phyloP scores from a whole-genome alignment of 2,329 filamentous ascomycete species.

The Trichothecium roseum region DNA sequence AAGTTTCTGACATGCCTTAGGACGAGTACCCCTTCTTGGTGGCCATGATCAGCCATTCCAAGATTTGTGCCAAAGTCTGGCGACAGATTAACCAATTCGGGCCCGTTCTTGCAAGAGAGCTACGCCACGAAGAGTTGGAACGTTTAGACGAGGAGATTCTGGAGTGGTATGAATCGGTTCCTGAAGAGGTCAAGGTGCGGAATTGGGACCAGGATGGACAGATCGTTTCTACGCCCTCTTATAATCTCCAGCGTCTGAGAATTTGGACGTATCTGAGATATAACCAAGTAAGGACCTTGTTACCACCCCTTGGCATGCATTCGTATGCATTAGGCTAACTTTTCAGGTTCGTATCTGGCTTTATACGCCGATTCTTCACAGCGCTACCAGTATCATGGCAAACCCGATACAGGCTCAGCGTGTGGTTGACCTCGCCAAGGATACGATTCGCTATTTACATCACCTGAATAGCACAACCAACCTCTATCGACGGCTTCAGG shows the following conservation, averaged over 20 bases:
- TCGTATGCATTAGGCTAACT: constrained; percentile 4
- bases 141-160: constrained; percentile 75
- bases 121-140: constrained; percentile 65
- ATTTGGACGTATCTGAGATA: constrained; percentile 78
- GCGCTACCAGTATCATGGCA: constrained; percentile 69
- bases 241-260: constrained; percentile 62
- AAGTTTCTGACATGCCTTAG: constrained; percentile 15
- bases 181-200: constrained; percentile 44
- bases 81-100: constrained; percentile 63
- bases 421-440: constrained; percentile 64
- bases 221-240: constrained; percentile 45
- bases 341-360: constrained; percentile 68
- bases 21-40: constrained; percentile 60
- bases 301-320: background rate
- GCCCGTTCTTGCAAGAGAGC: constrained; percentile 46
- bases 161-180: constrained; percentile 77
- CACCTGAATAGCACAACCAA: constrained; percentile 63
- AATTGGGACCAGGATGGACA: constrained; percentile 45
- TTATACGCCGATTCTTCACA: constrained; percentile 79
- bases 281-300: constrained; percentile 50
- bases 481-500: constrained; percentile 61
- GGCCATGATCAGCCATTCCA: constrained; percentile 77
- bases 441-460: constrained; percentile 62
- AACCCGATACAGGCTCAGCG: constrained; percentile 65
- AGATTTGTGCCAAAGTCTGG: constrained; percentile 81